phyloP scores from a whole-genome alignment of 2,329 filamentous ascomycete species.

The Aspergillus sp. region DNA sequence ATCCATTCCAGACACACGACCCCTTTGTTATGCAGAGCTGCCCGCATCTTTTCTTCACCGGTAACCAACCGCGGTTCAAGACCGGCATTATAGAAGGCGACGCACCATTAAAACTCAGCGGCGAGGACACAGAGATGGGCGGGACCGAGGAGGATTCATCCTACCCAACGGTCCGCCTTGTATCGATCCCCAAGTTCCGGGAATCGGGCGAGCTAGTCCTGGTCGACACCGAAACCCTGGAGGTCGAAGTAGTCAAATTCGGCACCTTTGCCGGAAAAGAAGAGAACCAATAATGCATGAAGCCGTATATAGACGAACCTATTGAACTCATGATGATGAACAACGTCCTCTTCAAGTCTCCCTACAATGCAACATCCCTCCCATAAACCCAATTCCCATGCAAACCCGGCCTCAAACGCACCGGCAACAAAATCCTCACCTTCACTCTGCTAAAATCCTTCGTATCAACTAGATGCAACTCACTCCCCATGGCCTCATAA shows the following conservation, averaged over 20 bases:
- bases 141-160: conserved; percentile 48
- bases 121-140: conserved; percentile 34
- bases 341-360: too few relatives aligned
- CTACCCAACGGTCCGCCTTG: conserved; percentile 70
- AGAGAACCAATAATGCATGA: conserved; percentile 29
- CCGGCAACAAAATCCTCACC: conserved; percentile 17
- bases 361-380: background rate
- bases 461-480: conserved; percentile 23
- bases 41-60: conserved; percentile 88
- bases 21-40: conserved; percentile 83
- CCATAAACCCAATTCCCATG: conserved; percentile 25
- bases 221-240: conserved; percentile 81
- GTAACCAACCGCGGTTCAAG: conserved; percentile 77
- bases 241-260: conserved; percentile 69
- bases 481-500: conserved; percentile 23
- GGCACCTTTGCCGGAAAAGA: conserved; percentile 41
- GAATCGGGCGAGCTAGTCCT: conserved; percentile 77
- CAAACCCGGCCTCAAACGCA: conserved; percentile 20
- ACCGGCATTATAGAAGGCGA: conserved; percentile 65
- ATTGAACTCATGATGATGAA: conserved; percentile 8
- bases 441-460: conserved; percentile 7
- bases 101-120: conserved; percentile 31
- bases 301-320: conserved; percentile 4
- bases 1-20: conserved; percentile 92
- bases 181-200: conserved; percentile 81